phyloP scores from a whole-genome alignment of 495 filamentous ascomycete species.

The Podospora pseudocomata region DNA sequence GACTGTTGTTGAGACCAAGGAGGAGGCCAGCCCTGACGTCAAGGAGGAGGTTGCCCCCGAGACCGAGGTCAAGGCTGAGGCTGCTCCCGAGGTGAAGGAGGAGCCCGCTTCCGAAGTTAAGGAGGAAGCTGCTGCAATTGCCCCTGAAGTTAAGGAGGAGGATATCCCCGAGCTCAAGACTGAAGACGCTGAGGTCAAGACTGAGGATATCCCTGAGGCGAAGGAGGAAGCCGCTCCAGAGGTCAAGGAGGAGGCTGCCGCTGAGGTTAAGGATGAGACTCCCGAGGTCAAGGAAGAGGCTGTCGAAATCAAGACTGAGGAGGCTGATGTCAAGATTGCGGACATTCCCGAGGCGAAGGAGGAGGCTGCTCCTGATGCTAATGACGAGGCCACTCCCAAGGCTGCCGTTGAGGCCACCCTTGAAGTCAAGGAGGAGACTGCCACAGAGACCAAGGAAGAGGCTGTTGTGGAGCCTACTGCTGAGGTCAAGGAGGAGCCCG shows the following conservation, averaged over 20 bases:
- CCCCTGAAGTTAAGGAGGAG: slow-evolving; percentile 9
- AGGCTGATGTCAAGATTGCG: background rate
- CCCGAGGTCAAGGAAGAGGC: background rate
- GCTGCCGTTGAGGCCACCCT: background rate
- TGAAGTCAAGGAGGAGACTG: background rate
- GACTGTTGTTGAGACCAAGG: background rate
- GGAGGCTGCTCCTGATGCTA: background rate
- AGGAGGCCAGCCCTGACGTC: background rate
- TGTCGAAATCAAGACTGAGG: background rate
- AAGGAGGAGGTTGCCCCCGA: slow-evolving; percentile 5
- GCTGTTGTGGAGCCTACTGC: background rate
- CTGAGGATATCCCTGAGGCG: background rate
- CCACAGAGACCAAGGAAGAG: slow-evolving; percentile 3
- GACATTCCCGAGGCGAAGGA: background rate
- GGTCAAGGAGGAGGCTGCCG: slow-evolving; percentile 9
- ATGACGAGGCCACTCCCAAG: background rate
- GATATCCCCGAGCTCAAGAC: background rate
- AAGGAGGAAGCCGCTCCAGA: background rate
- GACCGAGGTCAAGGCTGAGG: background rate
- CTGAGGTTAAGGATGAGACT: slow-evolving; percentile 6
- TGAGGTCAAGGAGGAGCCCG: slow-evolving; percentile 7
- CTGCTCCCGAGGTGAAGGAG: background rate
- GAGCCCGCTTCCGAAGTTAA: background rate
- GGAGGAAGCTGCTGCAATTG: background rate
- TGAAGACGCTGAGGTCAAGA: slow-evolving; percentile 7